Base-by-base conservation (phyloP, 2,329 filamentous ascomycete genomes). In the Sarocladiaceae sp. region DNA sequence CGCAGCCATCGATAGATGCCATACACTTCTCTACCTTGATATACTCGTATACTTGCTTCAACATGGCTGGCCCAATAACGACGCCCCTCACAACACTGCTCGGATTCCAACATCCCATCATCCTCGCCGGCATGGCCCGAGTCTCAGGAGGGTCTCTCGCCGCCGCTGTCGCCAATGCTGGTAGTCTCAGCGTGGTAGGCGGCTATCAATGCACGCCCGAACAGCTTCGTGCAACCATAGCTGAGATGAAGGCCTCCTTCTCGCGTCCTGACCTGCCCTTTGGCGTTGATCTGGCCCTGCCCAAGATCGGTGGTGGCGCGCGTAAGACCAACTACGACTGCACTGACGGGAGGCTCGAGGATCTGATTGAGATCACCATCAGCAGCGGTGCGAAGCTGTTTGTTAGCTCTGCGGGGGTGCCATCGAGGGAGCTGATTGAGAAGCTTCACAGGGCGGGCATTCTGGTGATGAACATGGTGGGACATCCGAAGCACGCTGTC, bases 391-490 rank as follows among this genome's bases (percentile, higher is more conserved):
- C 93, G 7, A 82, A 78, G 64, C 72, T 97, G 47, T 97, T 97
- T 64, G 90, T 97, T 36, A 84, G 79, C 50, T 93, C 93, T 1
- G 91, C 97, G 0, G 93, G 93, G 8, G 87, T 97, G 20, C 93
- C 93, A 15, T 90, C 92, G 0, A 73, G 75, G 42, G 69, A 75
- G 53, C 82, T 92, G 4, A 87, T 97, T 53, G 83, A 89, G 59
- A 74, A 83, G 42, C 76, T 97, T 40, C 93, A 97, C 64, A 77
- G 78, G 8, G 86, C 87, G 0, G 88, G 88, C 0, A 88, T 97
- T 36, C 66, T 95, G 54, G 78, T 97, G 31, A 97, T 97, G 91
- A 97, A 97, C 68, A 97, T 97, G 92, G 91, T 97, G 18, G 93
- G 93, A 0, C 88, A 92, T 61, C 92, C 93, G 2, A 90, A 87